Evolutionary conservation across 2,329 filamentous ascomycete species (phyloP).

Genomic region (Exophiala calicioides): DNA sequence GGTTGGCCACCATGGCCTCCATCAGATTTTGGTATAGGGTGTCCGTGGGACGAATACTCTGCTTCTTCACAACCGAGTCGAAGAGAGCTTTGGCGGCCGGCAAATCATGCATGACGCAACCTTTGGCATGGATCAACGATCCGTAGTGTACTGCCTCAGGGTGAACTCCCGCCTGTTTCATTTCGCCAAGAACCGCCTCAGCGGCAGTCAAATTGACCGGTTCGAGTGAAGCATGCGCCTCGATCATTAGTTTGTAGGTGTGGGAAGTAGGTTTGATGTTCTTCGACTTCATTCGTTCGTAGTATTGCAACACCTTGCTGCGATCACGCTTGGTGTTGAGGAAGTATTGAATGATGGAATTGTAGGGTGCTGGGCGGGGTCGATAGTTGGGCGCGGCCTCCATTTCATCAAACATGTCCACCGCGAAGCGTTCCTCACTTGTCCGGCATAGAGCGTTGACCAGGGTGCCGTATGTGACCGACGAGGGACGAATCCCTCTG

Average conservation of each 20-base stretch:
- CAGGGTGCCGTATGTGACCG: conserved; percentile 96
- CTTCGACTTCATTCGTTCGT: conserved; percentile 86
- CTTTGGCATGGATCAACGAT: conserved; percentile 91
- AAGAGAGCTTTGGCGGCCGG: conserved; percentile 79
- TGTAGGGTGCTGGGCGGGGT: conserved; percentile 93
- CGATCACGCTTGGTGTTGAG: conserved; percentile 96
- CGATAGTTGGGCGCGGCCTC: conserved; percentile 99
- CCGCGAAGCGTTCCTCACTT: conserved; percentile 95
- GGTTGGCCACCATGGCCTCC: conserved; percentile 94
- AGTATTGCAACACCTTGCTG: conserved; percentile 89
- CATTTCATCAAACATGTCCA: conserved; percentile 99
- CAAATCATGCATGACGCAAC: conserved; percentile 91
- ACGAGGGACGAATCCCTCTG: conserved; percentile 89
- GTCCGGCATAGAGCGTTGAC: conserved; percentile 97
- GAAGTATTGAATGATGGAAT: conserved; percentile 99
- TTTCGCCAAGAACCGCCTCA: conserved; percentile 76
- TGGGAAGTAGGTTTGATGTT: conserved; percentile 89
- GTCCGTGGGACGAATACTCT: conserved; percentile 69
- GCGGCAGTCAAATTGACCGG: conserved; percentile 86
- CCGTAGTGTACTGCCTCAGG: conserved; percentile 95
- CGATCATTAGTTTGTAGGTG: conserved; percentile 96
- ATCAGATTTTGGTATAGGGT: conserved; percentile 97
- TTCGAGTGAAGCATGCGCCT: conserved; percentile 91
- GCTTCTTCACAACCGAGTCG: conserved; percentile 71
- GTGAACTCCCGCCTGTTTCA: conserved; percentile 70